A percentile compares a stretch with the other conserved stretches of the same genome.
Evolutionary conservation across 352 stramenopile species (phyloP).

Genomic region (Hyphochytrium catenoides): DNA sequence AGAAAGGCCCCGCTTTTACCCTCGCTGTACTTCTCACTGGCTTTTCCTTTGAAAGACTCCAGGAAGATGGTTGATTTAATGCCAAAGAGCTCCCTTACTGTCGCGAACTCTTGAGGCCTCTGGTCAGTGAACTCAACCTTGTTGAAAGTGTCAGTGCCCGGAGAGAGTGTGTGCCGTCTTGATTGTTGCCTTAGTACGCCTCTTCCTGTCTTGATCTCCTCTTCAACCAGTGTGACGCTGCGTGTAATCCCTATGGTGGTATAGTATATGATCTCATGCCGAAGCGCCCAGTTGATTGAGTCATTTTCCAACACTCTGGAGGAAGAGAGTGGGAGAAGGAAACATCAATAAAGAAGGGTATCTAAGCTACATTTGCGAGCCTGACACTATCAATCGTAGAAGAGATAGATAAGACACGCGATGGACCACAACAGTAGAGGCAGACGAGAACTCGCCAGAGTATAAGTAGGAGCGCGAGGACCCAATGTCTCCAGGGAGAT

Average conservation of each 20-base stretch:
- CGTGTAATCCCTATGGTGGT: constrained; percentile 58
- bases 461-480: too few species aligned
- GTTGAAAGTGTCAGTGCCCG: constrained; percentile 6
- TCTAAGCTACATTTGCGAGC: too few species aligned
- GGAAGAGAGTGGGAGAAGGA: too few species aligned
- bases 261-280: constrained; percentile 57
- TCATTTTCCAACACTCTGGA: too few species aligned
- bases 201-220: constrained; percentile 18
- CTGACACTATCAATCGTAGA: too few species aligned
- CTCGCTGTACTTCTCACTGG: constrained; percentile 60
- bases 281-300: constrained; percentile 63
- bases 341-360: too few species aligned
- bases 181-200: constrained; percentile 1
- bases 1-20: constrained; percentile 66
- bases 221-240: constrained; percentile 30
- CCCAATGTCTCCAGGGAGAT: too few species aligned
- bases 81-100: too few species aligned
- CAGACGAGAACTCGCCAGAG: too few species aligned
- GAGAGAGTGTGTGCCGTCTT: neutral
- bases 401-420: too few species aligned
- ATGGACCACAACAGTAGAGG: too few species aligned
- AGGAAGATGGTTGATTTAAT: constrained; percentile 42
- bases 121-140: constrained; percentile 22
- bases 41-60: constrained; percentile 33
- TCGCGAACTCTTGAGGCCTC: too few species aligned